phyloP scores from a whole-genome alignment of 2,329 filamentous ascomycete genomes.

The Aphanocladium album region DNA sequence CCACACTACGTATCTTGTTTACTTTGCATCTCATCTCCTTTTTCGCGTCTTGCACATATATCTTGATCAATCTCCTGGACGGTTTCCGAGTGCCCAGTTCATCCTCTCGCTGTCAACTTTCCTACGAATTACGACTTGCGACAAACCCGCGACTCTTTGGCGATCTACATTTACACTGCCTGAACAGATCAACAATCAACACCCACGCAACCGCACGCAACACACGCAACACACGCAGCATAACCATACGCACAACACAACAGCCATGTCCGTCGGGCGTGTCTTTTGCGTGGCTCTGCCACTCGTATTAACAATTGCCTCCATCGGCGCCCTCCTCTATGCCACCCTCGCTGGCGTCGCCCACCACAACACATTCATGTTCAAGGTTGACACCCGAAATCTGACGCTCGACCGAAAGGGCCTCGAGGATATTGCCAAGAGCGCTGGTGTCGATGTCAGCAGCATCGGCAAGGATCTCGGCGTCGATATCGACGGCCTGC shows the following conservation, averaged over 20 bases:
- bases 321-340: constrained; percentile 64
- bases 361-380: constrained; percentile 53
- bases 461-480: constrained; percentile 21
- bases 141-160: neutral
- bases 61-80: neutral
- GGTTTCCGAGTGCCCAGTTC: neutral
- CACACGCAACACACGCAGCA: neutral
- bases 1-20: neutral
- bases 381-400: constrained; percentile 57
- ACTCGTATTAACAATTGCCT: constrained; percentile 72
- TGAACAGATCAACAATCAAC: neutral
- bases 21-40: neutral
- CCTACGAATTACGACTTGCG: neutral
- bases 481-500: constrained; percentile 16
- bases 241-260: constrained; percentile 15
- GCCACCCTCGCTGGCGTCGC: constrained; percentile 51
- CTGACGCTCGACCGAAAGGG: constrained; percentile 44
- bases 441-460: constrained; percentile 19
- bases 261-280: constrained; percentile 61
- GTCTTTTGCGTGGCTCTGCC: constrained; percentile 84
- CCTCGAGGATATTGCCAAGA: constrained; percentile 20
- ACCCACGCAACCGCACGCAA: neutral
- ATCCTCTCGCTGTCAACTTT: neutral
- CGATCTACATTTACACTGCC: neutral
- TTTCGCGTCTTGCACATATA: neutral